Evolutionary conservation across 345 rosid genomes (phyloP).

Genomic region (Euphorbia lathyris): DNA sequence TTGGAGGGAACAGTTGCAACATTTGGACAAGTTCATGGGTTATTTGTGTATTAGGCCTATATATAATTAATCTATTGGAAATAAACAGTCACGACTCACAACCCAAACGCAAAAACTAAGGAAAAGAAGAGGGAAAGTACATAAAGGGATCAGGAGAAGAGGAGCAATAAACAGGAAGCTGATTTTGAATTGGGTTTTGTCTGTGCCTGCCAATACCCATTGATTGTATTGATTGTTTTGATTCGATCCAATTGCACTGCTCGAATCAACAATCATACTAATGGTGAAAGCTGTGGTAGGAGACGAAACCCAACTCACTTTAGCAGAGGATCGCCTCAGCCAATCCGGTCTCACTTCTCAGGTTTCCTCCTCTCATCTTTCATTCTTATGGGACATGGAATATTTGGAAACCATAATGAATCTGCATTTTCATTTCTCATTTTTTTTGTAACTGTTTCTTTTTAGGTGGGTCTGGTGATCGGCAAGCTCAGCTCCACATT

Average conservation of each 20-base stretch:
- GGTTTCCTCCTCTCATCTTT: slow-evolving; percentile 30
- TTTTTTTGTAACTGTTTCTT: background rate
- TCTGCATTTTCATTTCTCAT: background rate
- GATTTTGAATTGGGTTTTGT: background rate
- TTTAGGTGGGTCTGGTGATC: slow-evolving; percentile 80
- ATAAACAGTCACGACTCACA: background rate
- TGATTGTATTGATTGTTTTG: background rate
- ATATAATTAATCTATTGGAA: background rate
- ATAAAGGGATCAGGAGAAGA: background rate
- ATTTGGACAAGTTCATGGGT: too few species aligned
- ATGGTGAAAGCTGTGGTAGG: slow-evolving; percentile 91
- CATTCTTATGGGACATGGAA: background rate
- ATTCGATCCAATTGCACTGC: too few species aligned
- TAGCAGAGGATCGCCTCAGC: slow-evolving; percentile 74
- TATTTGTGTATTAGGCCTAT: too few species aligned
- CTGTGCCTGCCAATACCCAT: background rate
- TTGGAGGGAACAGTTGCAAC: too few species aligned
- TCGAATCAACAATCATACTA: background rate
- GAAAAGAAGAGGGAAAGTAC: background rate
- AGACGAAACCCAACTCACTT: slow-evolving; percentile 68
- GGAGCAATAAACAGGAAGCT: background rate
- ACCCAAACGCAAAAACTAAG: background rate
- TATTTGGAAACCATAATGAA: too few species aligned
- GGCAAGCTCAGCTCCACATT: slow-evolving; percentile 77
- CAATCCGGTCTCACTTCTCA: slow-evolving; percentile 62